Percentiles rank a stretch among this genome's conserved stretches.
Evolutionary conservation across 129 eudicot genomes (phyloP).

Genomic region (Flaveria trinervia): DNA sequence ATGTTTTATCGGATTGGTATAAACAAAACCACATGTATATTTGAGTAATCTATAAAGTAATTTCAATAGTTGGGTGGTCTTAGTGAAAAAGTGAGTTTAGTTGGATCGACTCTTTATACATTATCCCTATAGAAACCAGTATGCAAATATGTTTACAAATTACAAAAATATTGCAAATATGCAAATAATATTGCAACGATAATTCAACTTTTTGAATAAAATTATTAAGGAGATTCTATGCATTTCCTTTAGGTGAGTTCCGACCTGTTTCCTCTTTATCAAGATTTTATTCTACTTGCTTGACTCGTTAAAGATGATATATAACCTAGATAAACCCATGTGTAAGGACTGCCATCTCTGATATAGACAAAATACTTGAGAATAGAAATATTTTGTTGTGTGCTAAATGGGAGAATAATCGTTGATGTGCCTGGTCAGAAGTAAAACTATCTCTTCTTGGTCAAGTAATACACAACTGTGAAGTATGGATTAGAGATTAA

Average conservation of each 20-base stretch:
- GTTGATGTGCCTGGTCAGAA: background rate
- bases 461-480: slow-evolving; percentile 13
- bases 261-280: background rate
- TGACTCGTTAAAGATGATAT: background rate
- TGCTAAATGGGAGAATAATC: slow-evolving; percentile 3
- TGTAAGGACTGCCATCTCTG: background rate
- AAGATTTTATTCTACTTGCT: background rate
- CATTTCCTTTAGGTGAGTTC: slow-evolving; percentile 5
- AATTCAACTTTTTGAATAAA: background rate
- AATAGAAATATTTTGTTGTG: slow-evolving; percentile 9
- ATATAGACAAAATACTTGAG: slow-evolving; percentile 16
- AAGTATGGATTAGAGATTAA: slow-evolving; percentile 20
- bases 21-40: background rate
- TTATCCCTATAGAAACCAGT: background rate
- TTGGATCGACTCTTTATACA: background rate
- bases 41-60: background rate
- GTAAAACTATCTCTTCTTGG: slow-evolving; percentile 12
- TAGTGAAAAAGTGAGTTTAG: background rate
- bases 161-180: too few relatives aligned
- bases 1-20: background rate
- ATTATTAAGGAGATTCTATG: background rate
- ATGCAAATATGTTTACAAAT: background rate
- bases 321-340: background rate
- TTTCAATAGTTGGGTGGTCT: background rate
- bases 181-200: background rate